Conservation (phyloP, 169 alveolate genomes). For the Cryptosporidium sp. region DNA sequence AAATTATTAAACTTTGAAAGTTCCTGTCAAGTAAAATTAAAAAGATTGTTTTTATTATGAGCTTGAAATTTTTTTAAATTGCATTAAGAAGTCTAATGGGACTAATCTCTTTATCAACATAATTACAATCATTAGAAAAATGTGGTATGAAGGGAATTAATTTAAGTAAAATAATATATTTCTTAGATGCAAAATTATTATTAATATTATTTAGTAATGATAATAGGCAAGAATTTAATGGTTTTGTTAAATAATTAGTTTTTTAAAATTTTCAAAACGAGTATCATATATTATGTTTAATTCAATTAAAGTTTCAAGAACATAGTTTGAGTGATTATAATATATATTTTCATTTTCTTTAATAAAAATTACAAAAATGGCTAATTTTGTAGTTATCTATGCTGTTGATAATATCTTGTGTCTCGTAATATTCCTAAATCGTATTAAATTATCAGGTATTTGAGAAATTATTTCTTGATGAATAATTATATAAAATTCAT, state of each 20-base stretch:
- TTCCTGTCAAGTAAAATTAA: background rate
- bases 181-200: background rate
- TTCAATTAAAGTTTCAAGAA: background rate
- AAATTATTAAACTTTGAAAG: background rate
- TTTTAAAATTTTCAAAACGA: background rate
- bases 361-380: background rate
- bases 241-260: slow-evolving; percentile 15
- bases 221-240: slow-evolving; percentile 23
- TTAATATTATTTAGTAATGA: background rate
- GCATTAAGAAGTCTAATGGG: slow-evolving; percentile 28
- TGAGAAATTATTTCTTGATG: slow-evolving; percentile 22
- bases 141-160: slow-evolving; percentile 6
- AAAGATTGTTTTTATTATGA: background rate
- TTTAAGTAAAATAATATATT: background rate
- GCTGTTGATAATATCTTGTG: background rate
- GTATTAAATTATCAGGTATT: slow-evolving; percentile 25
- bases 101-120: background rate
- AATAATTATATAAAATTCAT: background rate
- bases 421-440: background rate
- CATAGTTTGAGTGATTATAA: background rate
- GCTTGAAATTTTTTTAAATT: background rate
- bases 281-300: background rate
- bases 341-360: background rate
- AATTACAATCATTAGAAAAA: background rate
- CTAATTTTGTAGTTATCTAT: background rate